These are phyloP conservation scores for Cryptosporidium baileyi DNA, from an alignment of 169 alveolate genomes.

Conservation along the genomic window DNA sequence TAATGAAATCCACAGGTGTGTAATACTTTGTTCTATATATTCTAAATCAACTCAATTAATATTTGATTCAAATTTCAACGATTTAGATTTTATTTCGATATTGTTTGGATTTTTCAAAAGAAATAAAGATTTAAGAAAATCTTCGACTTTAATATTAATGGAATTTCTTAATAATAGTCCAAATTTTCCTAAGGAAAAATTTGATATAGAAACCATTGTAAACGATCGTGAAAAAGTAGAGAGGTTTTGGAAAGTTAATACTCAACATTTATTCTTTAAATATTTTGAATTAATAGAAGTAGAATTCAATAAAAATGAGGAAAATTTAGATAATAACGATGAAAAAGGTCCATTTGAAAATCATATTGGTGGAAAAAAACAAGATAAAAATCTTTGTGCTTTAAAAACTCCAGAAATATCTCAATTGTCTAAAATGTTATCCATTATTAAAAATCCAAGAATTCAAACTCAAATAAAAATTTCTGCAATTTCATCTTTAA, in stretches of 20 bases:
- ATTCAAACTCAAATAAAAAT: slow-evolving; percentile 44
- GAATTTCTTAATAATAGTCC: background rate
- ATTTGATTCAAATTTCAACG: background rate
- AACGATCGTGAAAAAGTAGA: background rate
- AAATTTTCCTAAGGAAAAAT: slow-evolving; percentile 14
- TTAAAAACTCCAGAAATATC: slow-evolving; percentile 45
- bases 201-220: background rate
- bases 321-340: too few species aligned
- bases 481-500: slow-evolving; percentile 8
- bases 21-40: background rate
- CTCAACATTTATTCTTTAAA: background rate
- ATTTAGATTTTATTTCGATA: background rate
- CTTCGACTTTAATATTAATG: background rate
- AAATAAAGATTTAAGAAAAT: background rate
- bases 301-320: background rate
- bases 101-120: background rate
- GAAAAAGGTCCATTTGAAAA: background rate
- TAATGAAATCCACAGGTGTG: background rate
- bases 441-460: slow-evolving; percentile 26
- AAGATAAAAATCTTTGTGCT: background rate
- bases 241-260: slow-evolving; percentile 21
- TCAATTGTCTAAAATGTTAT: slow-evolving; percentile 33
- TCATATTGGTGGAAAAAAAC: too few species aligned
- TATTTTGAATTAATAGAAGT: slow-evolving; percentile 6
- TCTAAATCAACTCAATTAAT: background rate